A percentile compares a stretch with the other conserved stretches of the same genome.
Conservation (phyloP, 176 grass and related monocot species). For the Raddia distichophylla region DNA sequence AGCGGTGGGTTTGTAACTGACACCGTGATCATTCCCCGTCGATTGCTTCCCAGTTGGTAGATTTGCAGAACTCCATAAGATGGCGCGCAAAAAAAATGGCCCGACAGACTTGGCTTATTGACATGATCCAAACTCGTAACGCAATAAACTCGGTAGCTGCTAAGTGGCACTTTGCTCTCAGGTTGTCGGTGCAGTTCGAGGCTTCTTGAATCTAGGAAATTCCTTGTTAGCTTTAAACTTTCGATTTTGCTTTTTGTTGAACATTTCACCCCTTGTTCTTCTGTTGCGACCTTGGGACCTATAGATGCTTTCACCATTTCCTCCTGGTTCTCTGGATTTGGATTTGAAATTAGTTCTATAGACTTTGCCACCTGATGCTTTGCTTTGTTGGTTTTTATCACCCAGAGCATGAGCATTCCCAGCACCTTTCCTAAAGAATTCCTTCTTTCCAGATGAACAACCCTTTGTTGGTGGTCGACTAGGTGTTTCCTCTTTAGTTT, state of each 20-base stretch:
- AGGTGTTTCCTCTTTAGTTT: slow-evolving; percentile 30
- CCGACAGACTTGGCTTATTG: neutral
- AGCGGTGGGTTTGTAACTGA: neutral
- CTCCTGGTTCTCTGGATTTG: neutral
- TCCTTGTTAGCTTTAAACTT: neutral
- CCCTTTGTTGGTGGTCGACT: neutral
- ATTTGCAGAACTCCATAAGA: neutral
- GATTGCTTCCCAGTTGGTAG: neutral
- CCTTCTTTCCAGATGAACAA: slow-evolving; percentile 45
- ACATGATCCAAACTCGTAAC: neutral
- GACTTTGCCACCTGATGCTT: neutral
- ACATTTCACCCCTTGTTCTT: neutral
- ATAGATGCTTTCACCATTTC: slow-evolving; percentile 31
- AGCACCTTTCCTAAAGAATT: slow-evolving; percentile 36
- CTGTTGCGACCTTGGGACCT: slow-evolving; percentile 6
- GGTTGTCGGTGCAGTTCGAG: neutral
- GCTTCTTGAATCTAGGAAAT: slow-evolving; percentile 49
- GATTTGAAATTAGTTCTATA: slow-evolving; percentile 27
- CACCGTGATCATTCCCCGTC: neutral
- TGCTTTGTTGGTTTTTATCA: neutral
- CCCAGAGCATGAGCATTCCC: neutral
- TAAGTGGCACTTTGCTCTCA: neutral
- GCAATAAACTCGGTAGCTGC: neutral
- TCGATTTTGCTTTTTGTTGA: slow-evolving; percentile 22
- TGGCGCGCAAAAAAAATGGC: neutral